These are phyloP conservation scores for Citropsis articulata DNA, from an alignment of 345 rosid genomes.

Conservation along the genomic window DNA sequence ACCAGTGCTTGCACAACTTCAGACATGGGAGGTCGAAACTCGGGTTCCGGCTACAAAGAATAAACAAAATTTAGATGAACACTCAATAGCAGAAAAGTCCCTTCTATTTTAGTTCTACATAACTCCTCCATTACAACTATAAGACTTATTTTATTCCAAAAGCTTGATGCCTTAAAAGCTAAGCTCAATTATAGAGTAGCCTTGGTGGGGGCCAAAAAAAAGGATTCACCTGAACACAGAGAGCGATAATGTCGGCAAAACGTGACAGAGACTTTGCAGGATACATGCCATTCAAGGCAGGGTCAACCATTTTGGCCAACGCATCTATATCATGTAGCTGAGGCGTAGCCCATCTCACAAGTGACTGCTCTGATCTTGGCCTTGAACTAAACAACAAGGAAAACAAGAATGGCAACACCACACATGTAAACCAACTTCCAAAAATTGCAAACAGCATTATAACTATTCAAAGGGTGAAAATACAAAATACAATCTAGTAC, in stretches of 20 bases:
- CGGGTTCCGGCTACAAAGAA: constrained; percentile 79
- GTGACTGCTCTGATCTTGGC: constrained; percentile 87
- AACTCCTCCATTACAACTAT: background rate
- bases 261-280: constrained; percentile 98
- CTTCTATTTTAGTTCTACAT: background rate
- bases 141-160: background rate
- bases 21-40: constrained; percentile 98
- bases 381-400: constrained; percentile 55
- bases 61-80: background rate
- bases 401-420: background rate
- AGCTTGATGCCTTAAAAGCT: background rate
- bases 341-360: constrained; percentile 99
- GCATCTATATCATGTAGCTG: constrained; percentile 98
- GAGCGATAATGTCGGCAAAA: constrained; percentile 94
- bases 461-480: constrained; percentile 1
- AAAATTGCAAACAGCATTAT: background rate
- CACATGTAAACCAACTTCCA: background rate
- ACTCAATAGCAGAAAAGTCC: background rate
- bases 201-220: background rate
- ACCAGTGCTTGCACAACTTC: constrained; percentile 97
- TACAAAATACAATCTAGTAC: background rate
- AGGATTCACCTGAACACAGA: constrained; percentile 84
- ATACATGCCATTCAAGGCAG: constrained; percentile 89
- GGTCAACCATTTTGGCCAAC: constrained; percentile 97
- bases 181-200: no score